Conservation (phyloP, 2,329 filamentous ascomycete genomes). For the Juglanconis oblonga region DNA sequence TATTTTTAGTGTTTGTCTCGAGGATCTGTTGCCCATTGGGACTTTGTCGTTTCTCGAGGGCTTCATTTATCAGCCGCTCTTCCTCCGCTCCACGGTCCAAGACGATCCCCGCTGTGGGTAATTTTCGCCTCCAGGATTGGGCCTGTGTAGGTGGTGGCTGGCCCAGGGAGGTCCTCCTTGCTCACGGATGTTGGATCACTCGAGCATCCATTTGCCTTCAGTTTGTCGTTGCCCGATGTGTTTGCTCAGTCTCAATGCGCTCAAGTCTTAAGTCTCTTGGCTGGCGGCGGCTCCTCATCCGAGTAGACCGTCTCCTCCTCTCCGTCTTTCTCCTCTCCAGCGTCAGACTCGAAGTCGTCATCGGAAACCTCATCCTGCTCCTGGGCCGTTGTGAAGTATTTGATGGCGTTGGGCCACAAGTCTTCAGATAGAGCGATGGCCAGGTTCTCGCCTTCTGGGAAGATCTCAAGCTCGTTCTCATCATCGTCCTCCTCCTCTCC, state of each 20-base stretch:
- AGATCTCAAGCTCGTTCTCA: constrained; percentile 74
- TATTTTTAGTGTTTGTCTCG: constrained; percentile 12
- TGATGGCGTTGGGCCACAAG: constrained; percentile 82
- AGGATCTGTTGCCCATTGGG: background rate
- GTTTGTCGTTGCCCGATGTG: background rate
- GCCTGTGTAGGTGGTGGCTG: background rate
- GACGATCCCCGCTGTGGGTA: background rate
- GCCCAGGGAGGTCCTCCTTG: background rate
- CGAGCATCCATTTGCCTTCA: background rate
- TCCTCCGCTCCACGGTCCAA: background rate
- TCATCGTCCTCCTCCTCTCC: constrained; percentile 63
- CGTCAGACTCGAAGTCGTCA: constrained; percentile 64
- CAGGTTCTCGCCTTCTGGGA: constrained; percentile 81
- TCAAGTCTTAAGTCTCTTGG: constrained; percentile 41
- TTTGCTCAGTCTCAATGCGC: background rate
- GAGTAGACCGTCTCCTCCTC: constrained; percentile 21
- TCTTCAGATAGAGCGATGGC: constrained; percentile 82
- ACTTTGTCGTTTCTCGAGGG: background rate
- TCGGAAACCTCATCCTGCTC: constrained; percentile 67
- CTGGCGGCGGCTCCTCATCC: constrained; percentile 25
- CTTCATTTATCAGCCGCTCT: background rate
- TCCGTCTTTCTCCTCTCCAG: constrained; percentile 46
- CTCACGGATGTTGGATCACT: background rate
- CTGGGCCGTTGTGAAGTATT: constrained; percentile 80
- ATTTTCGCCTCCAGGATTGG: background rate